Base-by-base conservation (phyloP, 257 asterid species). In the Fraxinus anomala region DNA sequence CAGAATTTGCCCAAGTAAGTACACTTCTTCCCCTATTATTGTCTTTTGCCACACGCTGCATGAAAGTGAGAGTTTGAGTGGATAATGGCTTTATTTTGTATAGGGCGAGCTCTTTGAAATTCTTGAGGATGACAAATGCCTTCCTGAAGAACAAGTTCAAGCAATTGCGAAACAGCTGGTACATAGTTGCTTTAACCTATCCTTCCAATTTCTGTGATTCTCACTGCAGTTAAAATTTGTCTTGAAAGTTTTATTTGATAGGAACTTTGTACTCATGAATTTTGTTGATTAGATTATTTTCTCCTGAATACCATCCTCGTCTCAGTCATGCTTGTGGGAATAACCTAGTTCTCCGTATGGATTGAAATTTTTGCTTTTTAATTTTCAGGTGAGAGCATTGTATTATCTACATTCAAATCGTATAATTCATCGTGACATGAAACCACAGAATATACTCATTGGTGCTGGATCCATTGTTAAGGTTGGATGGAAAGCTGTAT, bases 121-220 rank as follows among this genome's bases (percentile, higher is more conserved):
- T 89, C 94, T 96, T 19, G 98, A 96, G 87, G 98, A 96, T 86
- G 99, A 96, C 85, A 96, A 93, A 83, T 92, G 95, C 85, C 99
- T 96, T 77, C 99, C 98, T 12, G 98, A 96, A 84, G 96, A 93
- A 84, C 98, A 96, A 89, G 99, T 96, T 75, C 98, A 93, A 85
- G 98, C 97, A 81, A 96, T 96, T 79, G 98, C 99, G 7, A 96
- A 93, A 81, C 99, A 96, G 84, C 84, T 96, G 98, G 98, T 93
- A 91, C 68, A 74, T 24, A 9, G 24, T 79, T 75, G 72, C 56
- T 73, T 76, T 24, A 40, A 26, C 51, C 54, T 68, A 73, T 44
- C 26, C 77, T 75, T 76, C 42, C 47, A 72, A 8, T 26, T 63
- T 63, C 69, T 63, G 69, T 23, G 28, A 21, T 59, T 76, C 66